Evolutionary conservation across 257 asterid species (phyloP), one percentile per base, ranked within the genome.

Genomic region (Thymus mandschuricus): DNA sequence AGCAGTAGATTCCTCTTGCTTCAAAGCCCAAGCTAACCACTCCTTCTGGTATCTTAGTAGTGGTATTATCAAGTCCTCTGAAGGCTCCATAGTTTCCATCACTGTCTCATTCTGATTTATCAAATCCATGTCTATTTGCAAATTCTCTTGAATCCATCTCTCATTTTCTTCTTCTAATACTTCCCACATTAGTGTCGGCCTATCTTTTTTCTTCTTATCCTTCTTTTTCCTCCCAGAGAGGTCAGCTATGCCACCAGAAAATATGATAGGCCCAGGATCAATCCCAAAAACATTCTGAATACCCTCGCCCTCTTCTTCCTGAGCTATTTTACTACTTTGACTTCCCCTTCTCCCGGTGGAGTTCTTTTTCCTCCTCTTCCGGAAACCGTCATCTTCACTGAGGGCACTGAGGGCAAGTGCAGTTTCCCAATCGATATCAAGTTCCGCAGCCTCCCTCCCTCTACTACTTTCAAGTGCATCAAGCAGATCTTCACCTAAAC

Each of bases 1-100:
- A 29, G 81, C 67, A 73, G 80, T 9, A 82, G 95, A 91, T 69
- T 89, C 95, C 82, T 94, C 98, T 81, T 94, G 97, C 75, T 82
- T 89, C 81, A 91, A 76, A 2, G 97, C 87, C 98, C 98, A 94
- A 40, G 97, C 84, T 77, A 94, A 83, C 97, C 97, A 94, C 80
- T 94, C 98, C 74, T 91, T 91, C 82, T 94, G 97, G 84, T 87
- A 91, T 81, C 96, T 86, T 61, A 94, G 81, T 71, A 94, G 71
- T 0, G 96, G 93, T 86, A 88, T 80, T 74, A 85, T 81, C 88
- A 94, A 81, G 74, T 86, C 95, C 48, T 82, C 80, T 5, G 97
- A 85, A 64, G 96, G 81, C 73, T 94, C 95, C 60, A 64, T 84
- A 64, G 85, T 81, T 84, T 89, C 96, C 21, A 78, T 78, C 27